Evolutionary conservation across 352 stramenopile species (phyloP), one percentile per base, ranked within the genome.

Genomic region (Phytopythium mirpurense): DNA sequence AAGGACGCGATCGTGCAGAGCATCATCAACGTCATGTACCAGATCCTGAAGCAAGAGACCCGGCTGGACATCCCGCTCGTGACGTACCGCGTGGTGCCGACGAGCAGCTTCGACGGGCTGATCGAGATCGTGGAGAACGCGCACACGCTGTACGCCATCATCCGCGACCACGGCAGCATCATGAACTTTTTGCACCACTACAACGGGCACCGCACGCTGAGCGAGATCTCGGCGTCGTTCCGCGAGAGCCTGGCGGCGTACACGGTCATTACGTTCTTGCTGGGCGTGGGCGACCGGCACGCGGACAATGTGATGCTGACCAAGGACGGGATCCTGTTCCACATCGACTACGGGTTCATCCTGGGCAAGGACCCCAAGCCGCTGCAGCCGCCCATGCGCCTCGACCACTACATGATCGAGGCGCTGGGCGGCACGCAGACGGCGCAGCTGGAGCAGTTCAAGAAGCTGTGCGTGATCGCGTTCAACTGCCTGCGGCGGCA

Each of bases 271-370:
- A 99, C 97, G 26, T 99, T 99, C 63, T 63, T 99, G 16, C 64
- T 99, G n/a, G 96, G 96, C 29, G 96, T 99, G 45, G 97, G 97
- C 24, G 97, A 99, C 74, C 79, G 97, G 6, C 97, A 99, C 64
- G 83, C 98, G 7, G 97, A 99, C 70, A 99, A 99, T 66, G 96
- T 99, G 46, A 98, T 99, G 95, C 79, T 99, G 5, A 94, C 83
- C 32, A 90, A 91, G 36, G 88, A 93, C 60, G 97, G 97, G 12
- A 91, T 98, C 57, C 83, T 99, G 34, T 99, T 99, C 73, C 97
- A 99, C 63, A 99, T 99, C 65, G 97, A 98, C 77, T 99, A 99
- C 68, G 96, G 96, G 5, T 99, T 98, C 62, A 98, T 99, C 56
- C 88, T 99, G 56, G 97, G 97, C 40, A 91, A 96, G 54, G 97